Percentiles rank a stretch among this genome's conserved stretches.
These are phyloP conservation scores for Cyberlindnera xylosilytica DNA, from an alignment of 805 yeast species.

Conservation along the genomic window DNA sequence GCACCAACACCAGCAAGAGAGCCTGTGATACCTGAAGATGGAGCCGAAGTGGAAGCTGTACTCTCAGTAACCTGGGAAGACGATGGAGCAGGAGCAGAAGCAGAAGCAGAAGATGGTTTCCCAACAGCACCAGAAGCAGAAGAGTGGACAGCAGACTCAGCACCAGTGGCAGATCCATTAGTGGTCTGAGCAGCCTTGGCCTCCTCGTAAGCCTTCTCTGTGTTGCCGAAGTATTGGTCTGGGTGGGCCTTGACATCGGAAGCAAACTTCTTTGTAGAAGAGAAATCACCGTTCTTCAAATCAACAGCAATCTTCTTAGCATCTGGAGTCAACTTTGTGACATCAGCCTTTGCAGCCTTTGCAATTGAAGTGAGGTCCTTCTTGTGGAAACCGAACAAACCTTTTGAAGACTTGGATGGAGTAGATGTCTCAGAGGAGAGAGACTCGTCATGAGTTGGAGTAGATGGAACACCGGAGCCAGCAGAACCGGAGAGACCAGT, in stretches of 20 bases:
- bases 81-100: slow-evolving; percentile 1
- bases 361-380: slow-evolving; percentile 10
- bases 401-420: slow-evolving; percentile 5
- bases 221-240: slow-evolving; percentile 10
- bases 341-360: slow-evolving; percentile 12
- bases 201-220: slow-evolving; percentile 5
- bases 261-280: slow-evolving; percentile 12
- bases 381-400: slow-evolving; percentile 11
- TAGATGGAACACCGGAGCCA: not conserved
- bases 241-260: slow-evolving; percentile 10
- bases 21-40: too few species aligned
- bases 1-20: slow-evolving; percentile 6
- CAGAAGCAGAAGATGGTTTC: slow-evolving; percentile 10
- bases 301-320: slow-evolving; percentile 20
- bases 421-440: slow-evolving; percentile 1
- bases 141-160: not conserved
- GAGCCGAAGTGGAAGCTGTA: too few species aligned
- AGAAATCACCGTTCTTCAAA: slow-evolving; percentile 11
- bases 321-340: slow-evolving; percentile 20
- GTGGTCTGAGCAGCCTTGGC: not conserved
- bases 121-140: slow-evolving; percentile 1
- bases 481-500: not conserved
- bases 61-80: too few species aligned
- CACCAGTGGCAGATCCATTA: not conserved
- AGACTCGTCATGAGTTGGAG: too few species aligned